Base-by-base conservation (phyloP, 2,329 filamentous ascomycete genomes). In the Botrytis hyacinthi region DNA sequence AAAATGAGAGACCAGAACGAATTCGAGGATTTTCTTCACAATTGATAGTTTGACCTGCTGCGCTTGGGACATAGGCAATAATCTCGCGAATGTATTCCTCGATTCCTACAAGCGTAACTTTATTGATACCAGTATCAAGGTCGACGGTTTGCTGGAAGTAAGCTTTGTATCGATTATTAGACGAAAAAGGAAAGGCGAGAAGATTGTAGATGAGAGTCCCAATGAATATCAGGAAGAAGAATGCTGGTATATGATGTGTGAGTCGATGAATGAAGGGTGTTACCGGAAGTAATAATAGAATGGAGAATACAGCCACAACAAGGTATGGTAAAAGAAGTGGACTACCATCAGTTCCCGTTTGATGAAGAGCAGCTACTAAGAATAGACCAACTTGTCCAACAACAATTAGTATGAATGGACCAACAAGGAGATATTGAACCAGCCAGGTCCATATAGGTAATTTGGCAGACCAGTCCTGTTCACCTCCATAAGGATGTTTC, bases 371-470 rank as follows among this genome's bases (percentile, higher is more conserved):
- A 48, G 91, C 88, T 7, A 91, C 93, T 26, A 93, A 81, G 20
- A 95, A 83, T 5, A 98, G 86, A 1, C 88, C 92, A 40, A 95
- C 86, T 79, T 97, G 94, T 1, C 91, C 93, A 26, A 93, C 83
- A 32, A 98, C 82, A 74, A 96, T 91, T 63, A 97, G 85, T 66
- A 91, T 89, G 70, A 97, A 88, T 0, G 95, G 94, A 0, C 89
- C 92, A 16, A 97, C 84, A 26, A 98, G 80, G 5, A 98, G 84
- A 76, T 98, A 91, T 79, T 99, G 95, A 29, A 97, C 78, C 60
- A 96, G 82, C 96, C 96, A 99, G 29, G 92, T 90, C 92, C 92
- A 98, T 62, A 87, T 89, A 1, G 94, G 93, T 71, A 98, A 84
- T 54, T 87, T 87, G 6, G 88, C 88, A 70, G 94, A 97, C 96